phyloP scores from a whole-genome alignment of 345 rosid genomes.

The Brassica nigra region DNA sequence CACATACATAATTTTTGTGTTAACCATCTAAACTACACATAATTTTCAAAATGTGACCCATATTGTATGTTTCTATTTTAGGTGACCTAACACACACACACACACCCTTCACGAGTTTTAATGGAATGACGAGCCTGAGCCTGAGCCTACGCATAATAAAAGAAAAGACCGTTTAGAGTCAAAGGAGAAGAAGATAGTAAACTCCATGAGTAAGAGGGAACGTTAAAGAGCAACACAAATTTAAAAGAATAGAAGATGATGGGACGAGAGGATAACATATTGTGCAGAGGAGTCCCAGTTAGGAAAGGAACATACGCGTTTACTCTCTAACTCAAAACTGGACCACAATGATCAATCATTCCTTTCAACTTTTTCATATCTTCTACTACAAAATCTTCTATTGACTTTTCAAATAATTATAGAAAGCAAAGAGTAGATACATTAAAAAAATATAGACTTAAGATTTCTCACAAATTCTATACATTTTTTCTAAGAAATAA shows the following conservation, averaged over 20 bases:
- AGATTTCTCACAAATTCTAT: not conserved
- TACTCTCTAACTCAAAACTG: not conserved
- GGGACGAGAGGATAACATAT: slow-evolving; percentile 28
- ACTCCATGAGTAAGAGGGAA: slow-evolving; percentile 29
- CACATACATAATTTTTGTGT: not conserved
- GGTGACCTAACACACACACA: not conserved
- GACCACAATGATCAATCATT: not conserved
- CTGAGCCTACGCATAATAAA: too few relatives aligned
- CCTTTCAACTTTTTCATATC: not conserved
- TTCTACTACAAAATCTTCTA: not conserved
- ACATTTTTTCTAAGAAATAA: not conserved
- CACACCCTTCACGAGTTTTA: not conserved
- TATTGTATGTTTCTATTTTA: not conserved
- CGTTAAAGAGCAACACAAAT: slow-evolving; percentile 34
- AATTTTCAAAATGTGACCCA: not conserved
- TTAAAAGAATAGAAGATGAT: not conserved
- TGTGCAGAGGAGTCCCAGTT: slow-evolving; percentile 32
- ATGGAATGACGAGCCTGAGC: not conserved
- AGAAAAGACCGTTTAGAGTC: not conserved
- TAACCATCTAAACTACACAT: not conserved
- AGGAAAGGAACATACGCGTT: slow-evolving; percentile 5
- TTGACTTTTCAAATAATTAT: not conserved
- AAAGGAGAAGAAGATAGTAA: not conserved
- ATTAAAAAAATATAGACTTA: not conserved
- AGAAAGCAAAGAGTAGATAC: not conserved